Evolutionary conservation across 345 rosid genomes (phyloP).

Genomic region (Arabis alpina): DNA sequence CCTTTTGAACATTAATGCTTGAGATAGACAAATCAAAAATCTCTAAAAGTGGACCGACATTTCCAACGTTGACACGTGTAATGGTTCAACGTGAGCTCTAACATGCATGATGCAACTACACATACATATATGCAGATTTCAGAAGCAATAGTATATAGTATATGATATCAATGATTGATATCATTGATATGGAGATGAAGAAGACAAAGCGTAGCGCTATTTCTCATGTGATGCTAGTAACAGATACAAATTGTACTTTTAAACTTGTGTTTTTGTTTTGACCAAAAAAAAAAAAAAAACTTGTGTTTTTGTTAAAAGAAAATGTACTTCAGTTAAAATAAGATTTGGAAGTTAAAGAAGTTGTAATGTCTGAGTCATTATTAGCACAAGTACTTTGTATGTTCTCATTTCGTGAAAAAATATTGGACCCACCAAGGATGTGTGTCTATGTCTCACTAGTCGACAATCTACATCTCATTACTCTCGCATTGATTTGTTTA

Average conservation of each 20-base stretch:
- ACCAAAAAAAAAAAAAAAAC: too few species aligned
- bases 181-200: constrained; percentile 24
- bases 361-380: constrained; percentile 19
- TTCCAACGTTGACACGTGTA: constrained; percentile 25
- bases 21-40: constrained; percentile 18
- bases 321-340: constrained; percentile 11
- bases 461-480: constrained; percentile 3
- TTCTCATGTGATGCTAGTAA: constrained; percentile 27
- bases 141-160: not conserved
- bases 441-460: constrained; percentile 30
- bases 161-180: too few species aligned
- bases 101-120: constrained; percentile 10
- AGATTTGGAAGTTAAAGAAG: constrained; percentile 25
- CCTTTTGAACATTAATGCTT: constrained; percentile 21
- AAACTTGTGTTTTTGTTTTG: too few species aligned
- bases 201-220: constrained; percentile 18
- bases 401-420: constrained; percentile 17
- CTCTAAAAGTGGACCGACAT: constrained; percentile 29
- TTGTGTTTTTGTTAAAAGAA: not conserved
- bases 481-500: not conserved
- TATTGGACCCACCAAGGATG: constrained; percentile 22
- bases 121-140: constrained; percentile 14
- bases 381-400: constrained; percentile 13
- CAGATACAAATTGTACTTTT: not conserved
- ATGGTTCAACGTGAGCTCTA: not conserved